Evolutionary conservation across 2,329 filamentous ascomycete species (phyloP).

Genomic region (Aspergillus tubingensis): DNA sequence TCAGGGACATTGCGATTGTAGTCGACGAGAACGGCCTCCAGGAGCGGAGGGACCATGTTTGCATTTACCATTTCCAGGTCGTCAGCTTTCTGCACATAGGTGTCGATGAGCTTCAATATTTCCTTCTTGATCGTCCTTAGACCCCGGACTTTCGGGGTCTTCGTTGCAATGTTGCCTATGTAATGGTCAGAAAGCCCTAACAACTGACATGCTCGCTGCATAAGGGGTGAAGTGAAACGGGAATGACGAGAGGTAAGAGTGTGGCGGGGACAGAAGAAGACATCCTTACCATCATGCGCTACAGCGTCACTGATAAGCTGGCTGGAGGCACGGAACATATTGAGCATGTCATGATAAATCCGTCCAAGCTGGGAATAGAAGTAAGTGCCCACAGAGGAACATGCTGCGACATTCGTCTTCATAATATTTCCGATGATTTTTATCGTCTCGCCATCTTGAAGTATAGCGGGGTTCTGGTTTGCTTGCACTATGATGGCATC

Average conservation of each 20-base stretch:
- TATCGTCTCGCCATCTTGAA: constrained; percentile 92
- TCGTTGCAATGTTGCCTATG: constrained; percentile 84
- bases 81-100: constrained; percentile 96
- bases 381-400: constrained; percentile 92
- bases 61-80: constrained; percentile 89
- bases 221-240: not conserved
- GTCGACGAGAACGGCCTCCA: constrained; percentile 91
- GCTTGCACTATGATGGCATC: constrained; percentile 90
- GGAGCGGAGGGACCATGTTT: constrained; percentile 91
- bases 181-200: not conserved
- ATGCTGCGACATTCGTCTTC: constrained; percentile 99
- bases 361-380: constrained; percentile 98
- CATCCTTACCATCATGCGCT: constrained; percentile 69
- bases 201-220: not conserved
- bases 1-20: constrained; percentile 97
- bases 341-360: constrained; percentile 97
- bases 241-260: not conserved
- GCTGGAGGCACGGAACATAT: constrained; percentile 98
- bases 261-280: not conserved
- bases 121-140: constrained; percentile 99
- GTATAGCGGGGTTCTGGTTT: constrained; percentile 77
- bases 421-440: constrained; percentile 99
- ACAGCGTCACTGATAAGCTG: constrained; percentile 93
- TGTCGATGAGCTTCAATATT: constrained; percentile 96
- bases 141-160: constrained; percentile 94